Conservation (phyloP, 176 grass and related monocot species). For the Bromus sterilis region DNA sequence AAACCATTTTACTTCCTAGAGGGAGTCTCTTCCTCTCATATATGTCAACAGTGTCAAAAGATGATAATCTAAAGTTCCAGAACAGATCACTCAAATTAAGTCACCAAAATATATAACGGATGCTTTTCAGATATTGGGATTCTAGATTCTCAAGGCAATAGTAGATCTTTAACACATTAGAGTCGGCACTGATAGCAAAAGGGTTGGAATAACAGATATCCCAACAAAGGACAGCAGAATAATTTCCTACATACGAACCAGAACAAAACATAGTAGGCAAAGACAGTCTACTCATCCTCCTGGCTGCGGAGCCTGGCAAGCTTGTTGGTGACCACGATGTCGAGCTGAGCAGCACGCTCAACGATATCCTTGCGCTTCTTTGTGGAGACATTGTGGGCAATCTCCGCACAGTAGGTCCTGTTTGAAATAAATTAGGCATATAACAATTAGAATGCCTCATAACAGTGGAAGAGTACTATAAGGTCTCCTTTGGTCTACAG, state of each 20-base stretch:
- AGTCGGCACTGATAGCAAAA: slow-evolving; percentile 6
- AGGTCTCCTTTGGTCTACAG: too few species aligned
- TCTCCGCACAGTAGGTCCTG: slow-evolving; percentile 73
- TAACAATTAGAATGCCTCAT: not conserved
- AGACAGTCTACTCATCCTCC: slow-evolving; percentile 46
- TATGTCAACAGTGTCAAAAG: not conserved
- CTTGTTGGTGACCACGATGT: slow-evolving; percentile 74
- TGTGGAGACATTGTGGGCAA: slow-evolving; percentile 55
- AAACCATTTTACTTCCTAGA: not conserved
- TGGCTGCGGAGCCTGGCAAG: slow-evolving; percentile 68
- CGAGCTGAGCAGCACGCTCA: slow-evolving; percentile 60
- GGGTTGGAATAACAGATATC: slow-evolving; percentile 1
- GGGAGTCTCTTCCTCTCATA: not conserved
- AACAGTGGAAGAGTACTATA: not conserved
- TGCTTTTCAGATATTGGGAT: not conserved
- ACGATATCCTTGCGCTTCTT: slow-evolving; percentile 71
- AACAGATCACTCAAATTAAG: not conserved
- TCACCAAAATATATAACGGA: not conserved
- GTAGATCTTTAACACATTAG: not conserved
- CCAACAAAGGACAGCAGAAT: not conserved
- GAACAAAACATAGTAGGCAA: slow-evolving; percentile 16
- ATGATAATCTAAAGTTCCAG: not conserved
- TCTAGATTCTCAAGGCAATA: not conserved
- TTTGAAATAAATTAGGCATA: not conserved
- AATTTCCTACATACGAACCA: slow-evolving; percentile 3